phyloP scores from a whole-genome alignment of 768 basidiomycete genomes.

The Tephrocybe sp. region DNA sequence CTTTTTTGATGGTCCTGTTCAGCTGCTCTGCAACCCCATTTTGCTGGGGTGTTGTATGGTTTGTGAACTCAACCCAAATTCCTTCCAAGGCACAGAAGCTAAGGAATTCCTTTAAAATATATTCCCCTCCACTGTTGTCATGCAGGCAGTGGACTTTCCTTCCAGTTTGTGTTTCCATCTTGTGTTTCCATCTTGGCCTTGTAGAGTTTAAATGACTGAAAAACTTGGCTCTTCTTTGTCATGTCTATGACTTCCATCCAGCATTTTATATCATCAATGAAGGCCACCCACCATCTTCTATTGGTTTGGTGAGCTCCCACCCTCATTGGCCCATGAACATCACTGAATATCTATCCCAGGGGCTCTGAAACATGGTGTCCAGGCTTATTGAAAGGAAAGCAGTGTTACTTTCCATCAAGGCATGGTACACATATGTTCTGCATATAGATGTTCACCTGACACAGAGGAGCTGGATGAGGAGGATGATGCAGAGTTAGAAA shows the following conservation, averaged over 20 bases:
- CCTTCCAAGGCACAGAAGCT: constrained; percentile 23
- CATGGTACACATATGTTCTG: constrained; percentile 5
- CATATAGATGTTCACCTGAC: too few relatives aligned
- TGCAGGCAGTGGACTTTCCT: constrained; percentile 23
- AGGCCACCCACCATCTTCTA: constrained; percentile 5
- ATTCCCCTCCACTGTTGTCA: constrained; percentile 38
- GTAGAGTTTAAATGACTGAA: constrained; percentile 28
- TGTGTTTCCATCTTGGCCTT: constrained; percentile 33
- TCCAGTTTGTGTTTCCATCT: constrained; percentile 28
- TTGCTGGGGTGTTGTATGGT: constrained; percentile 33
- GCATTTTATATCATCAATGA: background rate
- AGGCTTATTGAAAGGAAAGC: background rate
- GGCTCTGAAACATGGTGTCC: background rate
- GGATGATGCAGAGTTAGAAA: too few relatives aligned
- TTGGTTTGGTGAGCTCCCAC: background rate
- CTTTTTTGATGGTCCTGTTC: constrained; percentile 38
- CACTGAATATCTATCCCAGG: constrained; percentile 1
- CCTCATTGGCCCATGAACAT: constrained; percentile 8
- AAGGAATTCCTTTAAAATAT: constrained; percentile 23
- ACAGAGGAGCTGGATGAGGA: too few relatives aligned
- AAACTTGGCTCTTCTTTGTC: constrained; percentile 16
- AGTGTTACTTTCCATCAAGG: constrained; percentile 4
- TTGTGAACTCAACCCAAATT: constrained; percentile 23
- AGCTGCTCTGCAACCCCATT: constrained; percentile 46
- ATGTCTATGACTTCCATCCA: constrained; percentile 11